Conservation (phyloP, 139 green algal species). For the Volvox africanus region DNA sequence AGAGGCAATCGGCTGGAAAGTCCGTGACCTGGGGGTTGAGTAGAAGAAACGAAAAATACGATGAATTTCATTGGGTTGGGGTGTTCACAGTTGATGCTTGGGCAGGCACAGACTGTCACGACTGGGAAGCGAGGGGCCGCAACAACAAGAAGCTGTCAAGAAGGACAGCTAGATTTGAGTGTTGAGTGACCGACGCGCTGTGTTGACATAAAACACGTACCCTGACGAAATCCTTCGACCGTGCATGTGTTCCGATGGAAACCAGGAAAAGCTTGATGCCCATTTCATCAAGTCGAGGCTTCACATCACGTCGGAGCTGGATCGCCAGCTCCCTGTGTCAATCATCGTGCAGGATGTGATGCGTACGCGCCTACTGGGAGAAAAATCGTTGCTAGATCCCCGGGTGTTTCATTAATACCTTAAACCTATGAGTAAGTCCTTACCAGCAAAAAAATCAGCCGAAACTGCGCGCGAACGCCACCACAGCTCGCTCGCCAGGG, state of each 20-base stretch:
- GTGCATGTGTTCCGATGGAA: constrained; percentile 80
- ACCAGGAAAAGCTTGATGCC: constrained; percentile 82
- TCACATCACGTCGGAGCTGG: constrained; percentile 82
- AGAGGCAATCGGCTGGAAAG: constrained; percentile 80
- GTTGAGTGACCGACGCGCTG: not conserved
- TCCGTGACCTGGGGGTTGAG: constrained; percentile 63
- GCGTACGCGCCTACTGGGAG: too few relatives aligned
- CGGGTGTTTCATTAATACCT: not conserved
- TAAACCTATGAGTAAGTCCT: not conserved
- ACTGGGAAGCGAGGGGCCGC: too few relatives aligned
- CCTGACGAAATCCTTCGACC: constrained; percentile 77
- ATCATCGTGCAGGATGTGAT: too few relatives aligned
- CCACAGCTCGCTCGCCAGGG: constrained; percentile 66
- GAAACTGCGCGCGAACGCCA: constrained; percentile 79
- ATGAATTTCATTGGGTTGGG: too few relatives aligned
- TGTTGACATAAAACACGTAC: not conserved
- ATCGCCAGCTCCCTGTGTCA: constrained; percentile 75
- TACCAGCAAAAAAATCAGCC: constrained; percentile 87
- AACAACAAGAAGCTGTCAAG: too few relatives aligned
- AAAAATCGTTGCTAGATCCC: not conserved
- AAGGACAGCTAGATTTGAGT: not conserved
- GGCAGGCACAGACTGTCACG: too few relatives aligned
- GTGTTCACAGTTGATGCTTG: too few relatives aligned
- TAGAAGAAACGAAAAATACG: too few relatives aligned
- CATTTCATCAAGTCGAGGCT: constrained; percentile 75